phyloP scores from a whole-genome alignment of 1,284 basidiomycete species.

The Marasmius sp. region DNA sequence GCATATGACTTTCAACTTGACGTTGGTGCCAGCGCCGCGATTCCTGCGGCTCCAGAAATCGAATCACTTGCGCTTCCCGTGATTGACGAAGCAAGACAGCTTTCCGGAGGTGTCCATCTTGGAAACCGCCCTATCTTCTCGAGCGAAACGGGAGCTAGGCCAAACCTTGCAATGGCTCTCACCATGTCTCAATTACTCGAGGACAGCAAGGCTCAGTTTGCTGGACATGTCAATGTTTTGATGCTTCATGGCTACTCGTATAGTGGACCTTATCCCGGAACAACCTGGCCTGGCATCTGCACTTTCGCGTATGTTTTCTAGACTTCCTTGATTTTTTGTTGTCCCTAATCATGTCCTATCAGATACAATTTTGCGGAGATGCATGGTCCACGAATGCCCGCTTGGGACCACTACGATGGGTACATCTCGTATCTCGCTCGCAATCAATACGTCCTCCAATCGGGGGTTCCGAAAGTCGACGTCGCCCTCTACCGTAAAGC shows the following conservation, averaged over 20 bases:
- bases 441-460: constrained; percentile 18
- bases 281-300: constrained; percentile 11
- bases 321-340: neutral
- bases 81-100: constrained; percentile 8
- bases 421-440: constrained; percentile 17
- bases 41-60: constrained; percentile 1
- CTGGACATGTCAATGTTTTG: constrained; percentile 14
- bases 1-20: constrained; percentile 18
- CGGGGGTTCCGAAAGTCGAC: constrained; percentile 17
- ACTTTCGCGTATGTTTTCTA: constrained; percentile 1
- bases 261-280: constrained; percentile 10
- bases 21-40: constrained; percentile 16
- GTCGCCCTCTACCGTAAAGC: constrained; percentile 17
- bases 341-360: neutral
- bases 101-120: constrained; percentile 14
- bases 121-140: constrained; percentile 11
- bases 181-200: constrained; percentile 14
- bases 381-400: constrained; percentile 17
- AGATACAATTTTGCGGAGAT: constrained; percentile 14
- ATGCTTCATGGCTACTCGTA: constrained; percentile 13
- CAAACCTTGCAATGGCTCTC: constrained; percentile 6
- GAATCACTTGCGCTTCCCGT: neutral
- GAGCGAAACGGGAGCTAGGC: constrained; percentile 11
- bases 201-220: constrained; percentile 17
- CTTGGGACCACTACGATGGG: constrained; percentile 17